A percentile compares a stretch with the other conserved stretches of the same genome.
These are phyloP conservation scores for Pythium scleroteichum DNA, from an alignment of 352 stramenopile genomes.

Conservation along the genomic window DNA sequence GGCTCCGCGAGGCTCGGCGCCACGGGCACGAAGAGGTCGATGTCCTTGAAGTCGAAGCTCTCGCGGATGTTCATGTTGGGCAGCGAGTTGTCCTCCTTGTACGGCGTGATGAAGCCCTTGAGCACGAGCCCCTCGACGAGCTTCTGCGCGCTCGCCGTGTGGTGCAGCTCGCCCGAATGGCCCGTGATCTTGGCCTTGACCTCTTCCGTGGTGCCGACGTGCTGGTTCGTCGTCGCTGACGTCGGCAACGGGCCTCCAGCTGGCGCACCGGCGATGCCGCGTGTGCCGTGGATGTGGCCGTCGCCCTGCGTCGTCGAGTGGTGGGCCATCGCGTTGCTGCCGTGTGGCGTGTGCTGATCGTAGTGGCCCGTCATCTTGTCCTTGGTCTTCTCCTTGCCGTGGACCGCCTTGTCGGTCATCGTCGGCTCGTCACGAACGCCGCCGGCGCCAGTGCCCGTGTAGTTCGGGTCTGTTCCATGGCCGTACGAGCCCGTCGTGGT, in stretches of 20 bases:
- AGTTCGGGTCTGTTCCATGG: not conserved
- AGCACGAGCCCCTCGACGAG: constrained; percentile 28
- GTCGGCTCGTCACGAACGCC: not conserved
- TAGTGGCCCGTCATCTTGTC: not conserved
- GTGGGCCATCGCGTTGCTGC: no score
- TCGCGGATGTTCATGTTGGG: constrained; percentile 30
- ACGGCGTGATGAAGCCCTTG: constrained; percentile 22
- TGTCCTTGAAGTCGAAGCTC: constrained; percentile 43
- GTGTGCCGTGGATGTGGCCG: not conserved
- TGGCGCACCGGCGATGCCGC: not conserved
- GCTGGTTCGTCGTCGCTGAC: not conserved
- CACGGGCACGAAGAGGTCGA: constrained; percentile 47
- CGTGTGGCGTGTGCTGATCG: not conserved
- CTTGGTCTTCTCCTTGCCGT: no score
- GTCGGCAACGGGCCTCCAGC: not conserved
- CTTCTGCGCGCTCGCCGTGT: constrained; percentile 10
- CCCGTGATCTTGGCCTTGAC: constrained; percentile 1
- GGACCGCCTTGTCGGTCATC: not conserved
- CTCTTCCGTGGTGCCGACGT: not conserved
- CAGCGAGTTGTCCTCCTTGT: constrained; percentile 43
- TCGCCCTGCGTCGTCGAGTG: not conserved
- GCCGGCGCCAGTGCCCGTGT: not conserved
- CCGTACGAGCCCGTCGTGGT: no score
- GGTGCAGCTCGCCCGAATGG: not conserved
- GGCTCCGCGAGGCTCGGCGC: constrained; percentile 31